Evolutionary conservation across 2,329 filamentous ascomycete species (phyloP).

Genomic region (Volutella citrinella): DNA sequence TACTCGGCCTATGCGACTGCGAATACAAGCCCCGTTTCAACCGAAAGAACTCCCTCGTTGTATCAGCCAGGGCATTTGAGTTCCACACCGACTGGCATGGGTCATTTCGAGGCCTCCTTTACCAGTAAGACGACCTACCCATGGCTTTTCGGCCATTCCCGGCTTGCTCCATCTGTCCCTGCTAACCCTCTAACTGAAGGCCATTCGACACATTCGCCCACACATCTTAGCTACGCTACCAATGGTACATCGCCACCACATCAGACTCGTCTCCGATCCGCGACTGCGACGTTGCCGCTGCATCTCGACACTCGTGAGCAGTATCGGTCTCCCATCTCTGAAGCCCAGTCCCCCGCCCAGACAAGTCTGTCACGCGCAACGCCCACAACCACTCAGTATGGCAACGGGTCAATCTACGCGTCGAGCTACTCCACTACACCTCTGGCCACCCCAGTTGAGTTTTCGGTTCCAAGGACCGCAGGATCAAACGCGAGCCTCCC

Average conservation of each 20-base stretch:
- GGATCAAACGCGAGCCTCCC: slow-evolving; percentile 28
- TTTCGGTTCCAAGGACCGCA: slow-evolving; percentile 29
- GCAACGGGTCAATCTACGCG: slow-evolving; percentile 43
- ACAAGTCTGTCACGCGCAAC: slow-evolving; percentile 13
- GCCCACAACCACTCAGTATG: slow-evolving; percentile 38
- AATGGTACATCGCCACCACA: slow-evolving; percentile 42
- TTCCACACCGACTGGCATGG: neutral
- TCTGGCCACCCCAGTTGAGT: slow-evolving; percentile 52
- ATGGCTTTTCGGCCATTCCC: too few species aligned
- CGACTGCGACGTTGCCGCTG: slow-evolving; percentile 45
- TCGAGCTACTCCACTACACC: slow-evolving; percentile 53
- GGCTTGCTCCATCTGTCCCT: too few species aligned
- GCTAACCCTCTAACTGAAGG: slow-evolving; percentile 31
- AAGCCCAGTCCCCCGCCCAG: slow-evolving; percentile 10
- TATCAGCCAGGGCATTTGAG: slow-evolving; percentile 46
- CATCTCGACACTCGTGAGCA: slow-evolving; percentile 45
- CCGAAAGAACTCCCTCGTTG: slow-evolving; percentile 45
- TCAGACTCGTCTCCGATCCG: slow-evolving; percentile 46
- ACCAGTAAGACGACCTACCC: slow-evolving; percentile 53
- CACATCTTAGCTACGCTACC: slow-evolving; percentile 46
- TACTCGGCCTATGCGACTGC: slow-evolving; percentile 51
- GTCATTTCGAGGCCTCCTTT: slow-evolving; percentile 48
- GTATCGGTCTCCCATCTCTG: slow-evolving; percentile 35
- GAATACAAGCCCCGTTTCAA: slow-evolving; percentile 44
- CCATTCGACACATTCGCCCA: slow-evolving; percentile 46